Base-by-base conservation (phyloP, 208 protist genomes). In the Trypanosoma vivax region DNA sequence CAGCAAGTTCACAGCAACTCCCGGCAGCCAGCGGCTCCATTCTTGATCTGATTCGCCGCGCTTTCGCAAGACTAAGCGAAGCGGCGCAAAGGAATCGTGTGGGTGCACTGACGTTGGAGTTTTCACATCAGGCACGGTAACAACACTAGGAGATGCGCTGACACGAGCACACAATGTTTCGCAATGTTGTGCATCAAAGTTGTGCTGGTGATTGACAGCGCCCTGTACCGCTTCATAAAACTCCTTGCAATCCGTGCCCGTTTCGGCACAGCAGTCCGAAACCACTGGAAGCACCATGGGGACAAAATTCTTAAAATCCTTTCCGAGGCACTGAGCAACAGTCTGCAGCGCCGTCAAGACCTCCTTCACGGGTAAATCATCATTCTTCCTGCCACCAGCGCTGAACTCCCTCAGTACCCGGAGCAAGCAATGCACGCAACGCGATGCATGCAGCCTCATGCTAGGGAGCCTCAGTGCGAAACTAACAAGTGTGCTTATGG, bases 1-100 rank as follows among this genome's bases (percentile, higher is more conserved):
- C 18, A 94, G 72, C 54, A 94, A 73, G 75, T 83, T 81, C 43
- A 90, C 77, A 16, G 81, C 72, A 61, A 94, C 65, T 60, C 84
- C 70, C 49, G 74, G 72, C 30, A 94, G 50, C 88, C 88, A 94
- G 27, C 65, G 46, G 45, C 78, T 88, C 83, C 83, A 91, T 50
- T 88, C 82, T 56, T 91, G 83, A 54, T 90, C 81, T 37, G 76
- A 68, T 14, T 69, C 57, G 19, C 85, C 81, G 10, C 73, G 65
- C n/a, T 73, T 72, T 16, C 60, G 57, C 2, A 92, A 57, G 7
- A 83, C 40, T 34, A 68, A 63, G 41, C 71, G 75, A 18, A 94
- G 65, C 30, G 66, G 64, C 3, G 59, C 63, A 66, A 88, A 88
- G 18, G 55, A 59, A 45, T 92, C 79, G 35, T 42, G 14, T 3